Evolutionary conservation across 2,329 filamentous ascomycete species (phyloP).

Genomic region (Zarea fungicola): DNA sequence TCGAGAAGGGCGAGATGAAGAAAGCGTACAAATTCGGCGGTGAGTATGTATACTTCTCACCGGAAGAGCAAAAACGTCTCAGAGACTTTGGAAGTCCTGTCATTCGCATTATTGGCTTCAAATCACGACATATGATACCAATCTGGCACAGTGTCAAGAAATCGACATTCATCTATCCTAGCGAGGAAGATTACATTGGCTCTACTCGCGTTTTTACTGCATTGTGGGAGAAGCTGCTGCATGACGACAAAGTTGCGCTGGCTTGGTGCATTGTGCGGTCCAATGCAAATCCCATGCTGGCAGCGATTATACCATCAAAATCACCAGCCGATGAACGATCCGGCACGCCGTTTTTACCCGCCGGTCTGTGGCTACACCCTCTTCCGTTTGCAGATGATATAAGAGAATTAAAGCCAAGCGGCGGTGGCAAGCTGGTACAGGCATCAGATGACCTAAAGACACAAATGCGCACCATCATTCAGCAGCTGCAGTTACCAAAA

Average conservation of each 20-base stretch:
- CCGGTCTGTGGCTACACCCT: constrained; percentile 83
- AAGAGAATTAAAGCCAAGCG: constrained; percentile 63
- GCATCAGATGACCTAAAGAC: constrained; percentile 70
- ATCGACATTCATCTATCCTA: constrained; percentile 89
- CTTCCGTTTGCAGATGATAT: constrained; percentile 89
- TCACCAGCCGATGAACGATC: constrained; percentile 59
- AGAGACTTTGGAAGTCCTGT: constrained; percentile 76
- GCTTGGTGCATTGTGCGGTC: constrained; percentile 84
- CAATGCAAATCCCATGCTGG: constrained; percentile 74
- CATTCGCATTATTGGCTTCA: constrained; percentile 92
- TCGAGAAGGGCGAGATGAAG: constrained; percentile 76
- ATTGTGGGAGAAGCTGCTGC: constrained; percentile 78
- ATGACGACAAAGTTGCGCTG: constrained; percentile 73
- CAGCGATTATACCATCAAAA: constrained; percentile 73
- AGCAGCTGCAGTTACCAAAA: constrained; percentile 84
- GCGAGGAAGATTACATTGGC: constrained; percentile 82
- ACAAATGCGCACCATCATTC: constrained; percentile 74
- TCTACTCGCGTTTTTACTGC: constrained; percentile 91
- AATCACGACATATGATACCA: constrained; percentile 67
- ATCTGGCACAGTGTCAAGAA: constrained; percentile 83
- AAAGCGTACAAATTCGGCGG: constrained; percentile 97
- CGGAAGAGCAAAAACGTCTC: constrained; percentile 74
- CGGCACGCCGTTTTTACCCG: constrained; percentile 66
- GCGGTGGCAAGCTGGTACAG: constrained; percentile 40
- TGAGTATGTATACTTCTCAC: constrained; percentile 78